Base-by-base conservation (phyloP, 2,329 filamentous ascomycete genomes). In the Cladosporium oxysporum region DNA sequence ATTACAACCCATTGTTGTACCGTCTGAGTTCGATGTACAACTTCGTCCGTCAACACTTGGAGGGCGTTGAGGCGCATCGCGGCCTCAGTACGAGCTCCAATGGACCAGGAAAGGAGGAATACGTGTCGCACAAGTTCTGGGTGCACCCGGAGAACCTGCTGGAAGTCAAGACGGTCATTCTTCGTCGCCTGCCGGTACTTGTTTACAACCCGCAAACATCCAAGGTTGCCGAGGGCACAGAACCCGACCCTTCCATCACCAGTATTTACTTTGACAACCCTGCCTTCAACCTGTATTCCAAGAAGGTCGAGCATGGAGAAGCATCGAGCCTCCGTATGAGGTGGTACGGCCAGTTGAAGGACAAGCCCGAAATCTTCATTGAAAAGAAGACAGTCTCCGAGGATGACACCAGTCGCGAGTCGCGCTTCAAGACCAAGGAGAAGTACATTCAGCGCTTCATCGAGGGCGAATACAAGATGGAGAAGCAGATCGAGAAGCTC, bases 251-350 rank as follows among this genome's bases (percentile, higher is more conserved):
- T 6, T 91, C 91, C 60, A 91, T 98, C 71, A 98, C 93, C 18
- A 97, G 94, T 29, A 87, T 99, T 47, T 99, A 99, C 80, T 97
- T 98, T 74, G 95, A 99, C 79, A 96, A 89, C 76, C 84, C 87
- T 49, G 88, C 89, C 70, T 98, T 99, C 78, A 86, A 90, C 16
- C 84, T 98, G 11, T 99, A 98, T 79, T 87, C 87, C 16, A 87
- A 90, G 73, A 98, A 98, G 80, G 88, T 97, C 26, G 89, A 91
- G 67, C 87, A 89, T 69, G 83, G 87, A 1, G 88, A 93, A 73
- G 91, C 92, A 7, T 88, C 91, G 2, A 97, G 94, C 28, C 79
- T 99, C 59, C 88, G 95, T 10, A 83, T 98, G 67, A 86, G 95
- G 49, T 99, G 95, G 95, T 96, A 93, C 72, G 94, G 94, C 3